Evolutionary conservation across 2,329 filamentous ascomycete species (phyloP).

Genomic region (Microsporum canis): DNA sequence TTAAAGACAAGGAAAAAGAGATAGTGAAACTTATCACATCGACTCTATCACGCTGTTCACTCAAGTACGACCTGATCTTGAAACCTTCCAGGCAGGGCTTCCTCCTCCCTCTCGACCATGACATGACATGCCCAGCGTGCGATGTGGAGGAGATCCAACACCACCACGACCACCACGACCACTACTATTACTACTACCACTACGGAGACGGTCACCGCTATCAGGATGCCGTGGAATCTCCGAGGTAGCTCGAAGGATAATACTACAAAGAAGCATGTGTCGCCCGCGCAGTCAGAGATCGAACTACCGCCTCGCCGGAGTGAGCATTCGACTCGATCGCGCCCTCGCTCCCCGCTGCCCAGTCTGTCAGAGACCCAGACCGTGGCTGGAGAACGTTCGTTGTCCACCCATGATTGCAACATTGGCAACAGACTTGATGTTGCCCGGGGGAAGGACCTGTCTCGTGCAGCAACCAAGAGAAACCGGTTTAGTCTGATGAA

Average conservation of each 20-base stretch:
- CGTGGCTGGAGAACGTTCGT: not conserved
- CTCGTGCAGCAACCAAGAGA: conserved; percentile 13
- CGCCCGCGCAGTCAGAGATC: not conserved
- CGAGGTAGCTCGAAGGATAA: not conserved
- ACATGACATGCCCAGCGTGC: conserved; percentile 1
- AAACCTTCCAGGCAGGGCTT: not conserved
- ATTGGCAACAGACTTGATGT: not conserved
- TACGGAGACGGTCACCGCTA: not conserved
- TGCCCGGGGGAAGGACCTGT: not conserved
- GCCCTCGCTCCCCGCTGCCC: conserved; percentile 2
- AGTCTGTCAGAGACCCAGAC: conserved; percentile 1
- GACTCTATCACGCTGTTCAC: conserved; percentile 1
- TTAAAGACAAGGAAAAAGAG: not conserved
- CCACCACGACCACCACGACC: not conserved
- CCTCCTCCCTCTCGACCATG: not conserved
- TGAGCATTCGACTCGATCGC: conserved; percentile 1
- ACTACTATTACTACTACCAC: not conserved
- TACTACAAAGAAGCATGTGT: not conserved
- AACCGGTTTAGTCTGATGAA: conserved; percentile 58
- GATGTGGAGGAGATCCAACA: conserved; percentile 4
- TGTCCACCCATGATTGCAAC: not conserved
- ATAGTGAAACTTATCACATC: not conserved
- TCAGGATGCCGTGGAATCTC: conserved; percentile 1
- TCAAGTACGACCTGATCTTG: not conserved
- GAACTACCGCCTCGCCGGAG: not conserved